Conservation (phyloP, 805 yeast genomes). For the Starmerella floricola region DNA sequence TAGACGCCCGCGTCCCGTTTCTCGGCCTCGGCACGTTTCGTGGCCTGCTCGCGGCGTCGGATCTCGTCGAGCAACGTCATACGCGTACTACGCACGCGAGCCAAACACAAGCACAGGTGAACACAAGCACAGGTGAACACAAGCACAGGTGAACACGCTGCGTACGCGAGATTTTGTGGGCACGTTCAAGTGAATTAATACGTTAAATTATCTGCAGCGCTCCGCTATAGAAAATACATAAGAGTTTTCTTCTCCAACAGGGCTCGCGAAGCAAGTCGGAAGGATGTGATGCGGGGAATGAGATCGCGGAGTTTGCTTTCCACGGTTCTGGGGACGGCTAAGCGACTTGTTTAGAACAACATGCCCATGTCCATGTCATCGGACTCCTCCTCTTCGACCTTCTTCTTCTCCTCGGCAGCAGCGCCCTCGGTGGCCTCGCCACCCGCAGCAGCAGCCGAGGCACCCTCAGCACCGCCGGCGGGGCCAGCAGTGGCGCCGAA, state of each 20-base stretch:
- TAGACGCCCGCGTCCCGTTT: not conserved
- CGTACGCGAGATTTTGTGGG: no score
- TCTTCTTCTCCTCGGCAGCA: constrained; percentile 44
- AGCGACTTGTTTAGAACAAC: constrained; percentile 52
- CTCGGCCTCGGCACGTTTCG: not conserved
- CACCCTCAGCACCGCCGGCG: constrained; percentile 50
- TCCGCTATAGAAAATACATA: constrained; percentile 3
- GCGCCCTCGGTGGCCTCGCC: constrained; percentile 44
- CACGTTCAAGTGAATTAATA: not conserved
- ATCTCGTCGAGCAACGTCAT: constrained; percentile 17
- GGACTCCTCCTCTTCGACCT: constrained; percentile 35
- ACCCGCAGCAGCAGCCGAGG: constrained; percentile 49
- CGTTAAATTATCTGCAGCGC: constrained; percentile 11
- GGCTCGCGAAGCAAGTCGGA: not conserved
- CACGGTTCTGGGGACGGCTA: not conserved
- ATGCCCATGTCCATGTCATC: constrained; percentile 84
- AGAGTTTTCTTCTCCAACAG: not conserved
- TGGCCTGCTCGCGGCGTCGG: constrained; percentile 4
- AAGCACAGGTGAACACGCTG: no score
- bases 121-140: no score
- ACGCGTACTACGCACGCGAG: no score
- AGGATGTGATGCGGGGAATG: not conserved
- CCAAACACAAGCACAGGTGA: no score
- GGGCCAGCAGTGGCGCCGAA: constrained; percentile 55
- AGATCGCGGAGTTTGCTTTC: no score